Conservation (phyloP, 179 eudicot genomes). For the Pouteria campechiana region DNA sequence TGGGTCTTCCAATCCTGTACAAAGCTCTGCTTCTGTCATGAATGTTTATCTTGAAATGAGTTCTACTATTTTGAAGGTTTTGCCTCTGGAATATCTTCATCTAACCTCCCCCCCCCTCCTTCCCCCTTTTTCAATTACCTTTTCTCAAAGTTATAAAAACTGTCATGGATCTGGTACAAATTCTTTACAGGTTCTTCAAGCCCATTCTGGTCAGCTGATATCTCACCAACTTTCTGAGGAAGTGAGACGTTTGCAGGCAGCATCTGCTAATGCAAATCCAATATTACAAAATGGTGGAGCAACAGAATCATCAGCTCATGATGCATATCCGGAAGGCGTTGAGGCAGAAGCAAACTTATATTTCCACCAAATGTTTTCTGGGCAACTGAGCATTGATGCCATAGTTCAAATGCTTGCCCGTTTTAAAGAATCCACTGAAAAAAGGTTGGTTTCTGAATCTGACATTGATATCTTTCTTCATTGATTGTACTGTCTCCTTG, state of each 20-base stretch:
- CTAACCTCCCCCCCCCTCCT: background rate
- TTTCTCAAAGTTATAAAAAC: too few relatives aligned
- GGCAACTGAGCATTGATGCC: conserved; percentile 48
- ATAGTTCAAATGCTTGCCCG: conserved; percentile 89
- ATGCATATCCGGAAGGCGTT: conserved; percentile 54
- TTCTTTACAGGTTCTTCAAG: conserved; percentile 72
- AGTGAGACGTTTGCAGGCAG: conserved; percentile 42
- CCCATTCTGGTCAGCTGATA: conserved; percentile 31
- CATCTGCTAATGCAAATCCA: conserved; percentile 31
- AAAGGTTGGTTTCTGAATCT: conserved; percentile 46
- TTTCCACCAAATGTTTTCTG: conserved; percentile 86
- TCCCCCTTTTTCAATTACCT: background rate
- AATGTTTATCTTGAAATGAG: conserved; percentile 34
- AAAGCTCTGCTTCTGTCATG: conserved; percentile 33
- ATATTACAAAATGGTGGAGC: conserved; percentile 41
- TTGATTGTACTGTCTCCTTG: too few relatives aligned
- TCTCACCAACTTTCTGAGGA: conserved; percentile 53
- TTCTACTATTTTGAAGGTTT: conserved; percentile 62
- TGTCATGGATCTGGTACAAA: background rate
- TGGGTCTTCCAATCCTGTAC: conserved; percentile 34
- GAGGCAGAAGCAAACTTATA: conserved; percentile 86
- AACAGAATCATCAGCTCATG: conserved; percentile 36
- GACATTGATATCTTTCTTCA: too few relatives aligned
- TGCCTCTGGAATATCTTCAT: conserved; percentile 1
- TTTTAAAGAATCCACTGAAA: conserved; percentile 70